Evolutionary conservation across 352 stramenopile genomes (phyloP), one percentile per base, ranked within the genome.

Genomic region (Phytophthora rubi): DNA sequence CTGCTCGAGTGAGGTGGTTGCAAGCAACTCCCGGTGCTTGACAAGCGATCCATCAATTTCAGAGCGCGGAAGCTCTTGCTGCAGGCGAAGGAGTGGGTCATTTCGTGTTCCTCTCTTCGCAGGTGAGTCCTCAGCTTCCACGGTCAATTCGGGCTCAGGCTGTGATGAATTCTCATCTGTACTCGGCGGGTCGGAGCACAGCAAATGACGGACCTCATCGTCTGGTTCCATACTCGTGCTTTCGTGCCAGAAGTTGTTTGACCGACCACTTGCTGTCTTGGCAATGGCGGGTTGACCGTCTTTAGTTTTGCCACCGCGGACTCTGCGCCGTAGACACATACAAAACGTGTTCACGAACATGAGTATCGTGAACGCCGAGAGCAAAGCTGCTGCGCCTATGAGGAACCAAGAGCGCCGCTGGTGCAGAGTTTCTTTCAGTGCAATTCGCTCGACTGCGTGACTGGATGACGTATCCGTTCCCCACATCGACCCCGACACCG

Each of bases 351-450:
- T 71, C 3, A 73, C 18, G 28, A 65, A 76, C 28, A 81, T 45
- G 13, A 70, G 12, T 6, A 71, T 35, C 0, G 66, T 65, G 9
- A 72, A 66, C 3, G 21, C 66, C 26, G 51, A 52, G 21, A 78
- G 73, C 12, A 73, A 53, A 21, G 61, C 70, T 45, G 62, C 63
- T 30, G 74, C 58, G 12, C 63, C 62, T 5, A 81, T 76, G 15
- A 81, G 44, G 49, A 81, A 81, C 74, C 74, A 81, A 8, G 74
- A 74, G 15, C 74, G 74, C 9, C 62, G 55, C 33, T 81, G 74
- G 28, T 76, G n/a, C 33, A 81, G 44, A 0, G 74, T 79, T 56
- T 81, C 74, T 47, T 70, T 65, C 15, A 81, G 61, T 21, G 42
- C 59, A 7, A 70, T 51, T 13, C 68, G 58, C 57, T 75, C 65